Conservation (phyloP, 2,329 filamentous ascomycete species). For the Pseudogymnoascus sp. region DNA sequence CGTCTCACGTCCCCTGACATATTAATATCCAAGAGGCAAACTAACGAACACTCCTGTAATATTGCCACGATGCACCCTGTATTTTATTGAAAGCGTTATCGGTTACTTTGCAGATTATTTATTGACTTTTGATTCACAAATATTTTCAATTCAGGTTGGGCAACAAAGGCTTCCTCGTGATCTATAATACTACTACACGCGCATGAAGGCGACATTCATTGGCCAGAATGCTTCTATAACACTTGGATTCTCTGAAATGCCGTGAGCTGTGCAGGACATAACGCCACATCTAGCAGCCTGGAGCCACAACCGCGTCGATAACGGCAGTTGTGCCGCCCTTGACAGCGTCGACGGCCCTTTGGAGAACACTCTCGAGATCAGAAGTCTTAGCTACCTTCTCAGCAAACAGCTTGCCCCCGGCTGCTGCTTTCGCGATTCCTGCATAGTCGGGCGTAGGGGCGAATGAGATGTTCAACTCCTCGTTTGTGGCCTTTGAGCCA, state of each 20-base stretch:
- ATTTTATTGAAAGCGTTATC: neutral
- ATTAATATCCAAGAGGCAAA: neutral
- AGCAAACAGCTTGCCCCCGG: constrained; percentile 54
- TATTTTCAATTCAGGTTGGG: neutral
- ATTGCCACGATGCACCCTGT: neutral
- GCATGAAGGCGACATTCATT: neutral
- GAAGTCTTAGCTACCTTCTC: constrained; percentile 47
- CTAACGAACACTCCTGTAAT: neutral
- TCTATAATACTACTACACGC: neutral
- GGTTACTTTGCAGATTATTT: neutral
- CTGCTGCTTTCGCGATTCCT: constrained; percentile 58
- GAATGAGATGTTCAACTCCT: constrained; percentile 59
- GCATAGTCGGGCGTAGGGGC: constrained; percentile 55
- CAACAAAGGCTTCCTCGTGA: neutral
- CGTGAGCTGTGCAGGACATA: neutral
- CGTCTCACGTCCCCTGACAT: neutral
- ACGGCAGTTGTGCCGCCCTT: constrained; percentile 50
- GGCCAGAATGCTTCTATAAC: neutral
- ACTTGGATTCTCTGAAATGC: neutral
- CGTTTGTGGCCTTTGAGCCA: constrained; percentile 52
- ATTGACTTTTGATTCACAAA: neutral
- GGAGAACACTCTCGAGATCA: constrained; percentile 45
- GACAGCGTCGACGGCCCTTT: constrained; percentile 51
- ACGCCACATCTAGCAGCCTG: constrained; percentile 20
- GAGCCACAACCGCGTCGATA: constrained; percentile 38